Evolutionary conservation across 768 basidiomycete genomes (phyloP).

Genomic region (Russula abietina): DNA sequence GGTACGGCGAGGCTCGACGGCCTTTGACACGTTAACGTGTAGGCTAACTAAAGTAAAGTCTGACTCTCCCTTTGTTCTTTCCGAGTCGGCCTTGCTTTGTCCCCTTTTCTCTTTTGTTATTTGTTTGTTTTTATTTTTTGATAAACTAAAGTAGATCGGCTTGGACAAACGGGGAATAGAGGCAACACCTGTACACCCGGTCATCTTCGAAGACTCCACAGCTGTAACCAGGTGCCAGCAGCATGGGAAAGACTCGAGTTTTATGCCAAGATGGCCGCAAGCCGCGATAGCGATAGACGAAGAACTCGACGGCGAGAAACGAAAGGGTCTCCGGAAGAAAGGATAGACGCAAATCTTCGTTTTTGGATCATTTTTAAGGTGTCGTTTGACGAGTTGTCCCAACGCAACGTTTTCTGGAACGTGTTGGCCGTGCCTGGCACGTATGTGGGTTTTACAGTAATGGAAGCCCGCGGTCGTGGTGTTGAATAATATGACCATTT

Average conservation of each 20-base stretch:
- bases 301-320: not conserved
- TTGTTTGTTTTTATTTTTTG: not conserved
- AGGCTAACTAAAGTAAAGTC: not conserved
- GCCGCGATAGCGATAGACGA: not conserved
- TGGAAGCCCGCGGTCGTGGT: not conserved
- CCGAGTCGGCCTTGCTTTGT: not conserved
- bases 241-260: not conserved
- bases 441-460: not conserved
- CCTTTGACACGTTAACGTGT: slow-evolving; percentile 16
- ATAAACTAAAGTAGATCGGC: slow-evolving; percentile 8
- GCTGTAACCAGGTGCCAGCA: not conserved
- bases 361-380: slow-evolving; percentile 1
- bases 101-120: not conserved
- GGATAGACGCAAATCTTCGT: not conserved
- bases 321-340: not conserved
- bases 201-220: not conserved
- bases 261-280: not conserved
- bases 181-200: not conserved
- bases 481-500: not conserved
- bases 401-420: not conserved
- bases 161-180: slow-evolving; percentile 13
- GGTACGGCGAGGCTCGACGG: not conserved
- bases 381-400: not conserved
- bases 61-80: slow-evolving; percentile 8
- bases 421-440: slow-evolving; percentile 5